A percentile compares a stretch with the other conserved stretches of the same genome.
Evolutionary conservation across 106 monocot genomes (phyloP).

Genomic region (Platanthera guangdongensis): DNA sequence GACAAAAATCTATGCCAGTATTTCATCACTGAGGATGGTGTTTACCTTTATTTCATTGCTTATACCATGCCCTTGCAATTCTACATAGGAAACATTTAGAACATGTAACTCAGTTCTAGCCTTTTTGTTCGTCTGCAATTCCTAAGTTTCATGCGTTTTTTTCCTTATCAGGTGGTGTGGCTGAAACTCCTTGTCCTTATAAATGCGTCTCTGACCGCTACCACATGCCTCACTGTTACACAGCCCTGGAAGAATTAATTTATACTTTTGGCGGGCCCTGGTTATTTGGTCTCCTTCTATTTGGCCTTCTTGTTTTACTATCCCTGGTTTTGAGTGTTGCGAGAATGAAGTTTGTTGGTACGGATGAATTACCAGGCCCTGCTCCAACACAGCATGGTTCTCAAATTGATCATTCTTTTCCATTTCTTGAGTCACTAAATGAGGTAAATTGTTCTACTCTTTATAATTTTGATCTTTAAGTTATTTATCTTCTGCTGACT

Average conservation of each 20-base stretch:
- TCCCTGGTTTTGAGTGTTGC: constrained; percentile 94
- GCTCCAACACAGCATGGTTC: constrained; percentile 89
- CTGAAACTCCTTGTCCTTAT: constrained; percentile 80
- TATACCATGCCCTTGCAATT: background rate
- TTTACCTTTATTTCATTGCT: background rate
- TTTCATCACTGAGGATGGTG: background rate
- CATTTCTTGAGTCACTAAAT: constrained; percentile 92
- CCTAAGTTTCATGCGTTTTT: background rate
- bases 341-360: constrained; percentile 94
- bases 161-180: constrained; percentile 68
- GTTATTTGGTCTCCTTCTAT: constrained; percentile 91
- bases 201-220: constrained; percentile 86
- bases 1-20: background rate
- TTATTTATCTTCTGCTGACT: background rate
- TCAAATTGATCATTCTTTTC: constrained; percentile 95
- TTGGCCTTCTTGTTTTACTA: constrained; percentile 71
- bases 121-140: background rate
- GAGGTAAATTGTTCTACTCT: constrained; percentile 36
- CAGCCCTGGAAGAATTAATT: constrained; percentile 92
- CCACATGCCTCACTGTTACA: constrained; percentile 97
- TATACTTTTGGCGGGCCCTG: constrained; percentile 98
- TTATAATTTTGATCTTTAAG: background rate
- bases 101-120: background rate
- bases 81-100: background rate
- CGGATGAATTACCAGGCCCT: constrained; percentile 86